Evolutionary conservation across 441 rosid species (phyloP), one percentile per base, ranked within the genome.

Genomic region (Daphne laureola): DNA sequence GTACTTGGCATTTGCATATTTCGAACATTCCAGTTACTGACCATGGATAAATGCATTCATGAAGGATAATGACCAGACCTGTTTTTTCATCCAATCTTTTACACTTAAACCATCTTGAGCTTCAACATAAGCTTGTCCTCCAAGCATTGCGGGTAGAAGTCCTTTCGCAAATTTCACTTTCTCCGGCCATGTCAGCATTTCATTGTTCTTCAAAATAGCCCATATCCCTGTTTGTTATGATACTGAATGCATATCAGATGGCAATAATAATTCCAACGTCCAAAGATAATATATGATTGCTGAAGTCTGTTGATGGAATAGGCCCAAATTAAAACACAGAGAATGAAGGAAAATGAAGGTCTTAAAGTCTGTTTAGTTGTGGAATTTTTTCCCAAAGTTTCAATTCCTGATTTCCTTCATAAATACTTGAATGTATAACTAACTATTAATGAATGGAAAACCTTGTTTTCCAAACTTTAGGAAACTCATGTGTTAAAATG

Each of bases 181-280:
- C 74, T 91, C 98, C 8, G 95, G 91, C 98, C 98, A 91, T 38
- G 95, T 86, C 64, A 91, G 75, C 96, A 91, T 91, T 69, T 86
- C 95, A 52, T 86, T 91, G 64, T 91, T 91, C 75, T 66, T 79
- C 59, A 91, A 75, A 55, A 91, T 91, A 52, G 98, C 98, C 82
- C 80, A 88, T 59, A 91, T 86, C 56, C 96, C 96, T 91, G 73
- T 51, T 61, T 53, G 51, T 67, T 51, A 50, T 12, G 14, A 14
- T n/a, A 42, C 12, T 5, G 43, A 26, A 62, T 6, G 49, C 15
- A 40, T 7, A 55, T 16, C 43, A 55, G 38, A 51, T 13, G 2
- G 25, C 49, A 49, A 50, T 17, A 15, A 54, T 18, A 58, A n/a
- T 36, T 57, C 36, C 38, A 31, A 3, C 38, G 1, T 31, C 11